Base-by-base conservation (phyloP, 805 yeast species). In the Kluyveromyces starmeri region DNA sequence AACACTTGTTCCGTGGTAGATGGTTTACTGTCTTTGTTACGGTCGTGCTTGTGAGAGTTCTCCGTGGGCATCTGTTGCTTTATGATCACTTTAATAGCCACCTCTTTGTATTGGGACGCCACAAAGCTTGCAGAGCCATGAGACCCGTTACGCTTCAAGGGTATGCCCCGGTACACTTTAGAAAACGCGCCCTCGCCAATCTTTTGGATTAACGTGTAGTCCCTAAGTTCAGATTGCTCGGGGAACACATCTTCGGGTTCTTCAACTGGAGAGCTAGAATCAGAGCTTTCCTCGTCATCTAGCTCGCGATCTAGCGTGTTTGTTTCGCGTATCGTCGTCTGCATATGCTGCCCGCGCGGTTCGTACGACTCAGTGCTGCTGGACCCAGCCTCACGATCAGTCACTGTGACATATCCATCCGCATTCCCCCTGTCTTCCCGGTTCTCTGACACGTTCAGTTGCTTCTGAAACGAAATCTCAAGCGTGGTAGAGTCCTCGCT, bases 161-260 rank as follows among this genome's bases (percentile, higher is more conserved):
- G 18, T n/a, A 48, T 32, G 17, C 84, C 88, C 35, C 72, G 71
- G 57, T 75, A 78, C 12, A 83, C 94, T 20, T 73, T 69, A 3
- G 88, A 79, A 45, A 83, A 83, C 0, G 94, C 88, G 17, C 94
- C 94, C 54, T 83, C 92, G 7, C 94, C 94, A 42, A 83, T 69
- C 48, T 69, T 68, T 28, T 63, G 63, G 3, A 66, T 35, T 18
- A 73, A 47, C 34, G 53, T 54, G 45, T 69, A 73, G 4, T 46
- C 54, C 12, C 25, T 48, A n/a, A 56, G 35, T 23, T 50, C 56
- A 32, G 50, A 45, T 42, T 68, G 73, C 28, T 60, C 60, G 20
- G 47, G 48, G 27, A 60, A 57, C 9, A 23, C 45, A 13, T 44
- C 52, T 20, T 51, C 50, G 8, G 55, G 51, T 9, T 44, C 40